Evolutionary conservation across 345 rosid genomes (phyloP).

Genomic region (Tarenaya hassleriana): DNA sequence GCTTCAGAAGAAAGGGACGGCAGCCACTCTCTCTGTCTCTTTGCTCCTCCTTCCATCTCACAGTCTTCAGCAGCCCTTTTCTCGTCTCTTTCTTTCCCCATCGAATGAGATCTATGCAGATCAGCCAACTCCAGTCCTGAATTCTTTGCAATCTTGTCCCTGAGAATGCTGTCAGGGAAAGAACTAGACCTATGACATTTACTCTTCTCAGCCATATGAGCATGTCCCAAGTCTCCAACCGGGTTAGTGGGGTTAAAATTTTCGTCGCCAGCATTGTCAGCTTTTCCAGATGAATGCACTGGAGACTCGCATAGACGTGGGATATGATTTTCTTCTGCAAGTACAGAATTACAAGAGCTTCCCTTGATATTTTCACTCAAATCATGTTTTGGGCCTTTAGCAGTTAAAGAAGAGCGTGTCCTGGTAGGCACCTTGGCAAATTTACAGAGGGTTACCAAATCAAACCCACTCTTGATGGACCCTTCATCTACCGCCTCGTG

Average conservation of each 20-base stretch:
- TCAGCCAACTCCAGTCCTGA: constrained; percentile 31
- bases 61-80: constrained; percentile 48
- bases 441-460: constrained; percentile 63
- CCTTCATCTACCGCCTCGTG: too few relatives aligned
- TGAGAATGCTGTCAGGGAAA: constrained; percentile 44
- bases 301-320: too few relatives aligned
- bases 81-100: constrained; percentile 59
- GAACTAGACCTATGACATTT: constrained; percentile 54
- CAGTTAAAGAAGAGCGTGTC: constrained; percentile 66
- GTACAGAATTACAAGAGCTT: constrained; percentile 33
- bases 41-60: constrained; percentile 40
- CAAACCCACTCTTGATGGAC: constrained; percentile 42
- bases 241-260: constrained; percentile 31
- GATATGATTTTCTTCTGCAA: constrained; percentile 28
- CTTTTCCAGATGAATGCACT: constrained; percentile 32
- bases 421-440: constrained; percentile 80
- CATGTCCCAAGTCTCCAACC: constrained; percentile 31
- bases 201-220: constrained; percentile 32
- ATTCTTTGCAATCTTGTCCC: constrained; percentile 39
- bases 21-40: constrained; percentile 70
- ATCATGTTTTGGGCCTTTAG: constrained; percentile 37
- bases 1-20: constrained; percentile 36
- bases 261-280: constrained; percentile 32
- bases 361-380: constrained; percentile 35
- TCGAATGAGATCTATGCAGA: constrained; percentile 43